Percentiles rank a stretch among this genome's conserved stretches.
Evolutionary conservation across 176 grass and related monocot genomes (phyloP).

Genomic region (Elymus sibiricus): DNA sequence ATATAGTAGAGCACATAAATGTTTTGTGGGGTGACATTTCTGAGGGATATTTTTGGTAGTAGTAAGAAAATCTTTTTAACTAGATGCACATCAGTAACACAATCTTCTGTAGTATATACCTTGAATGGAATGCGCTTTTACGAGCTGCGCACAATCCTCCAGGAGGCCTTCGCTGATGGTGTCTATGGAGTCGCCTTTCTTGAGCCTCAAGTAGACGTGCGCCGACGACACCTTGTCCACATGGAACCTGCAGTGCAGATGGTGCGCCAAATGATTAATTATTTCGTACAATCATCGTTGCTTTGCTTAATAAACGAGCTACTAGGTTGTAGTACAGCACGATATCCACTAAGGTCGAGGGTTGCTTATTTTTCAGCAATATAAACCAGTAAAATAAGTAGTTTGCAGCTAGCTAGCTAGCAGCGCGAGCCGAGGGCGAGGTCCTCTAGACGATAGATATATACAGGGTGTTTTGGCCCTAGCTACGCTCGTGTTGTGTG

Average conservation of each 20-base stretch:
- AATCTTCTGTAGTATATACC: conserved; percentile 20
- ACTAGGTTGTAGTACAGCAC: neutral
- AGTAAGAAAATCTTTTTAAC: neutral
- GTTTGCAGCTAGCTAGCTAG: neutral
- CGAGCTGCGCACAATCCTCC: conserved; percentile 92
- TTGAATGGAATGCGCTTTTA: conserved; percentile 97
- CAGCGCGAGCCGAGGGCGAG: neutral
- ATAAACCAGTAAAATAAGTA: neutral
- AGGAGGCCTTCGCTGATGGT: conserved; percentile 68
- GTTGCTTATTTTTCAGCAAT: neutral
- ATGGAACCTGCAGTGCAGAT: conserved; percentile 67
- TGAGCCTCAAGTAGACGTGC: conserved; percentile 92
- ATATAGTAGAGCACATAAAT: neutral
- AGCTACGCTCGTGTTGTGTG: neutral
- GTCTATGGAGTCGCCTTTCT: conserved; percentile 83
- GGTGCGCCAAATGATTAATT: neutral
- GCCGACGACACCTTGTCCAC: conserved; percentile 97
- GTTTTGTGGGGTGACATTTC: neutral
- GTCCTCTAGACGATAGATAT: neutral
- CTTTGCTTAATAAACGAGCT: neutral
- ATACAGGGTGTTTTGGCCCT: neutral
- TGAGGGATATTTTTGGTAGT: neutral
- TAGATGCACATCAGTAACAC: neutral
- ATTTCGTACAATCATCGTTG: neutral
- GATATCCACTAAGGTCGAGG: neutral